Percentiles rank a stretch among this genome's conserved stretches.
Evolutionary conservation across 179 eudicot genomes (phyloP).

Genomic region (Beta corolliflora): DNA sequence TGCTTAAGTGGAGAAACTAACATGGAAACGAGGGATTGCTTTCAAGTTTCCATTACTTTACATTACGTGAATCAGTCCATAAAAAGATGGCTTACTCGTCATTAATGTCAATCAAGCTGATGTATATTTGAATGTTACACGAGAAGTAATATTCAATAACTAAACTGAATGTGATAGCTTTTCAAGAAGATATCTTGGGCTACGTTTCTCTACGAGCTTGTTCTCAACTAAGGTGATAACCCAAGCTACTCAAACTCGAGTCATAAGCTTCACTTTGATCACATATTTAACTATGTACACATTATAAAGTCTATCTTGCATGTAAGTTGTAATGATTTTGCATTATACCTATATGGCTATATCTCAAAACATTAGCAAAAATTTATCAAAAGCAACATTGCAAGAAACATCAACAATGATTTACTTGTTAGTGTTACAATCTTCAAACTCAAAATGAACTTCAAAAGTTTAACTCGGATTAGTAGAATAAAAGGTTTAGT

Average conservation of each 20-base stretch:
- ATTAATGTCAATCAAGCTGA: background rate
- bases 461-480: too few species aligned
- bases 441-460: too few species aligned
- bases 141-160: background rate
- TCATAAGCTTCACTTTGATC: background rate
- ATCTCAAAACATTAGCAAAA: too few species aligned
- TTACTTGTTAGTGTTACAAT: too few species aligned
- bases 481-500: too few species aligned
- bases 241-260: background rate
- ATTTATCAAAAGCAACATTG: too few species aligned
- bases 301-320: too few species aligned
- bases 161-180: background rate
- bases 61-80: conserved; percentile 12
- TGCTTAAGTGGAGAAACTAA: conserved; percentile 7
- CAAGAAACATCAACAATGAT: too few species aligned
- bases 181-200: background rate
- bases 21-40: background rate
- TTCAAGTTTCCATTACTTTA: conserved; percentile 21
- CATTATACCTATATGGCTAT: too few species aligned
- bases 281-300: too few species aligned
- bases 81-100: background rate
- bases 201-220: background rate
- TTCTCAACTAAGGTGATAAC: background rate
- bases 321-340: too few species aligned
- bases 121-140: background rate